A percentile compares a stretch with the other conserved stretches of the same genome.
Evolutionary conservation across 176 grass and related monocot genomes (phyloP).

Genomic region (Canna indica): DNA sequence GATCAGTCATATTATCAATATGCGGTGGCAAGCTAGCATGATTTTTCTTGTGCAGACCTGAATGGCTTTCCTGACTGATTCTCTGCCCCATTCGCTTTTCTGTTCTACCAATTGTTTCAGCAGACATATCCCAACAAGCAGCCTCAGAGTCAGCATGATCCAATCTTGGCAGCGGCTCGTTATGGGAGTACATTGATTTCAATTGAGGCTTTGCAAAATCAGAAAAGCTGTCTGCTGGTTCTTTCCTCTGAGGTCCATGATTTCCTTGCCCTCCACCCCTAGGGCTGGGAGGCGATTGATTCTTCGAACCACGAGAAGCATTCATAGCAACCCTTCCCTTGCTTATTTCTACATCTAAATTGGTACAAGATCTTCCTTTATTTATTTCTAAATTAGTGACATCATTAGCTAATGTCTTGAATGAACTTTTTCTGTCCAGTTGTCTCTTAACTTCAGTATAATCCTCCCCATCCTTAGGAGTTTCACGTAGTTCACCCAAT

Average conservation of each 20-base stretch:
- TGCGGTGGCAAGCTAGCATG: slow-evolving; percentile 31
- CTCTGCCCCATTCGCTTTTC: slow-evolving; percentile 25
- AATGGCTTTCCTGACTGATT: slow-evolving; percentile 31
- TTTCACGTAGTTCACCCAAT: slow-evolving; percentile 77
- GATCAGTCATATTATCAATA: slow-evolving; percentile 18
- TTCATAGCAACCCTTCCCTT: slow-evolving; percentile 34
- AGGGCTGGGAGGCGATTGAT: slow-evolving; percentile 34
- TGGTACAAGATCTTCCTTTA: slow-evolving; percentile 33
- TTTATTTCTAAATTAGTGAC: slow-evolving; percentile 27
- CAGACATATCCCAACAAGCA: slow-evolving; percentile 24
- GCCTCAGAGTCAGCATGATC: slow-evolving; percentile 38
- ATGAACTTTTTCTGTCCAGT: slow-evolving; percentile 80
- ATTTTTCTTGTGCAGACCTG: slow-evolving; percentile 34
- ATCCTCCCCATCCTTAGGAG: slow-evolving; percentile 42
- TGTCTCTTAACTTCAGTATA: slow-evolving; percentile 39
- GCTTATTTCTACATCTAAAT: slow-evolving; percentile 21
- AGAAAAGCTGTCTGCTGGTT: slow-evolving; percentile 28
- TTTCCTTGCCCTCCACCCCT: slow-evolving; percentile 24
- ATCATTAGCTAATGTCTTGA: slow-evolving; percentile 56
- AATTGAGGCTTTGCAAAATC: slow-evolving; percentile 28
- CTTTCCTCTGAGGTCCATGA: slow-evolving; percentile 33
- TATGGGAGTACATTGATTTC: slow-evolving; percentile 36
- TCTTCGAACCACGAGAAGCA: slow-evolving; percentile 39
- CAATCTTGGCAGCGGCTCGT: slow-evolving; percentile 36
- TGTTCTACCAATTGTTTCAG: slow-evolving; percentile 37